Base-by-base conservation (phyloP, 2,329 filamentous ascomycete species). In the Rutstroemia sp. region DNA sequence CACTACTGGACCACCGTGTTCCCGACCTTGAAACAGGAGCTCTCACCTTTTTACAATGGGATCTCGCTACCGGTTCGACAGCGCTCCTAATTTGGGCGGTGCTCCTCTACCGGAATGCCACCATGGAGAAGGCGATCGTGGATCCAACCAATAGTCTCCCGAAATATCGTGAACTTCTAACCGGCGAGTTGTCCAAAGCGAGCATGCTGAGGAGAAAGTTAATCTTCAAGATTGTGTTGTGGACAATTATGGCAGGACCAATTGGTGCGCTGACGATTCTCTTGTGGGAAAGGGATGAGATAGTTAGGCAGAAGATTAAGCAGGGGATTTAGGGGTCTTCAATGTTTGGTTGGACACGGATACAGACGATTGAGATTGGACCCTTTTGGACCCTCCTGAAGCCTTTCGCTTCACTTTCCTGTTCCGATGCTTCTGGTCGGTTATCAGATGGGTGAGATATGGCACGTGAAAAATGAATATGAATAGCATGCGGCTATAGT, bases 241-340 rank as follows among this genome's bases (percentile, higher is more conserved):
- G 74, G 64, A 63, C 68, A 14, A 49, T 70, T 23, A 12, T 77
- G 12, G 65, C 71, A 10, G 77, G 78, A 0, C 76, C 77, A 1
- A 69, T 71, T 23, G 77, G 73, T 4, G 71, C 73, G 19, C 71
- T 73, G 7, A 71, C 76, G 6, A 69, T 73, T 45, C 64, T 78
- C 54, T 66, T 80, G 16, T 79, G 77, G 77, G 72, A 75, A 61
- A 72, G 77, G 53, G 78, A 80, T 66, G 73, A 48, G 30, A 77
- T 66, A 49, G 60, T 65, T 8, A 61, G 55, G 49, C 59, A 63
- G 44, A 66, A 66, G 57, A 61, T 63, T 34, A 66, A 67, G 56
- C 60, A 65, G 52, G 63, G 65, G 6, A 54, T 61, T 14, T 62
- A 49, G 63, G 45, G 18, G n/a, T 4, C 5, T 16, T 34, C 30